phyloP scores from a whole-genome alignment of 2,329 filamentous ascomycete genomes.

The Fonsecaea erecta region DNA sequence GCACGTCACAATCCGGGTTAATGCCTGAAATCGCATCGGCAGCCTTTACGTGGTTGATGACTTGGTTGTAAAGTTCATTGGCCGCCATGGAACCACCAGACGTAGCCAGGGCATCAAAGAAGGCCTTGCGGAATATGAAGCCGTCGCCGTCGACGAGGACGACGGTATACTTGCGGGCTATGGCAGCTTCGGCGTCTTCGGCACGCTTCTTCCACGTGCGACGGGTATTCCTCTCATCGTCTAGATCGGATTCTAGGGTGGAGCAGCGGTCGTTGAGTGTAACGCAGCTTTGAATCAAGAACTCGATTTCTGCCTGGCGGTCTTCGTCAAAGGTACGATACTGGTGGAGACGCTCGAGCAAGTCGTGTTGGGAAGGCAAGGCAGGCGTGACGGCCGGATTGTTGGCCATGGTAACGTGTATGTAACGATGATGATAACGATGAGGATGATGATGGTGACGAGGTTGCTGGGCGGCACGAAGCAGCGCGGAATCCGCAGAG shows the following conservation, averaged over 20 bases:
- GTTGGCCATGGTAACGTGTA: neutral
- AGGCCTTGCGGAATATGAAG: slow-evolving; percentile 59
- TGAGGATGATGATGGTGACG: neutral
- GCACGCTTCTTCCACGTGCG: slow-evolving; percentile 30
- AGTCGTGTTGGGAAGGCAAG: slow-evolving; percentile 15
- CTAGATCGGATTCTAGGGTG: slow-evolving; percentile 42
- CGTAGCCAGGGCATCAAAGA: slow-evolving; percentile 53
- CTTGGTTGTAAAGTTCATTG: slow-evolving; percentile 31
- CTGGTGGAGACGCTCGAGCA: slow-evolving; percentile 15
- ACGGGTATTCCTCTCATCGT: slow-evolving; percentile 31
- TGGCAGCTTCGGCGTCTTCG: slow-evolving; percentile 26
- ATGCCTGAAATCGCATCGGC: slow-evolving; percentile 3
- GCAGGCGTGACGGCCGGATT: slow-evolving; percentile 8
- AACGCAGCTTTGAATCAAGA: slow-evolving; percentile 20
- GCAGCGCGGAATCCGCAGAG: neutral
- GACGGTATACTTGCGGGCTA: slow-evolving; percentile 60
- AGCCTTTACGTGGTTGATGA: slow-evolving; percentile 25
- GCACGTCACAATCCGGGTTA: slow-evolving; percentile 51
- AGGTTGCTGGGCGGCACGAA: neutral
- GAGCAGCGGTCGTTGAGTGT: slow-evolving; percentile 21
- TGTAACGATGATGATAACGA: neutral
- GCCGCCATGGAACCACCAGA: slow-evolving; percentile 57
- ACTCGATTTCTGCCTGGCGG: slow-evolving; percentile 29
- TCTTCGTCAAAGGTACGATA: slow-evolving; percentile 30
- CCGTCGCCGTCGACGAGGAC: slow-evolving; percentile 67